Base-by-base conservation (phyloP, 345 rosid species). In the Gossypium turneri region DNA sequence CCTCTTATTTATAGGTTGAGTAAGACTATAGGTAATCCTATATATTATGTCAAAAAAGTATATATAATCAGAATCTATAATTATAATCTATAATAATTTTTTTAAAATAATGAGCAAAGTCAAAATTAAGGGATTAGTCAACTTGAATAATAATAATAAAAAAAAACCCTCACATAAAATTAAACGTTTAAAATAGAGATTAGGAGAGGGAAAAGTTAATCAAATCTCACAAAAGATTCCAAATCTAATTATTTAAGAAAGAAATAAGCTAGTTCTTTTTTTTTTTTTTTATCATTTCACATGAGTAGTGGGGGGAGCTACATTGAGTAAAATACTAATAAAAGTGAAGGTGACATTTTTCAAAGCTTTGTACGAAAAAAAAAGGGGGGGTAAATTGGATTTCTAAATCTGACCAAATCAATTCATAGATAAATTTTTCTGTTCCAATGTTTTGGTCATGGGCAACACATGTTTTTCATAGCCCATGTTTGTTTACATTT, bases 1-100 rank as follows among this genome's bases (percentile, higher is more conserved):
- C 0, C 0, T 34, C 0, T 1, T 34, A 34, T 5, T 34, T 34
- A 34, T 5, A 5, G 0, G 7, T 34, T 1, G 0, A 1, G 0
- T 34, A 1, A 34, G 0, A 5, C 7, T 5, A 34, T 5, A 0
- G 0, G 0, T 34, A 34, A 34, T 34, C 0, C 1, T 34, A 34
- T 34, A 0, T 0, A 34, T 34, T 34, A 4, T 4, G 1, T 29
- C 0, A 29, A 29, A 27, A 2, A 27, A 0, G 0, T 27, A 27
- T 25, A 25, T 3, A 29, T 3, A 29, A 27, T 27, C 29, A 27
- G 2, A 27, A 27, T 27, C 3, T 27, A 27, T 29, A 27, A 27
- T 27, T 0, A 34, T 4, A 34, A 3, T 34, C 0, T 34, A 1
- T 4, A 34, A 34, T 5, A 34, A 34, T 34, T 34, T 34, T 34